A percentile compares a stretch with the other conserved stretches of the same genome.
phyloP scores from a whole-genome alignment of 176 grass and related monocot genomes.

The Raddia guianensis region DNA sequence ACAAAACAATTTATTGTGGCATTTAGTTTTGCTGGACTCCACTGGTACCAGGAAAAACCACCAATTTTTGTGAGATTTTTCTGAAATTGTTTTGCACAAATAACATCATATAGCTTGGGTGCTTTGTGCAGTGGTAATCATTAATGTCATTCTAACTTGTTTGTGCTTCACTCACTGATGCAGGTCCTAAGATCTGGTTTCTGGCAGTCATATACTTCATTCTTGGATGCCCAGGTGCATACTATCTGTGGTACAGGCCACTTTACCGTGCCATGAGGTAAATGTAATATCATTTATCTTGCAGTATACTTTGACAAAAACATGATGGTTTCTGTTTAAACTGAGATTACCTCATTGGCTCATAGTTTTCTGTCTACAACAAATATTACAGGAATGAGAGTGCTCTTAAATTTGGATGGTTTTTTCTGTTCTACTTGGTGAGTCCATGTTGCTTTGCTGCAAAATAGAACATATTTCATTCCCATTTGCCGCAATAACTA shows the following conservation, averaged over 20 bases:
- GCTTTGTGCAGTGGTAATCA: conserved; percentile 11
- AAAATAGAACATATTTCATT: not conserved
- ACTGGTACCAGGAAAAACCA: too few species aligned
- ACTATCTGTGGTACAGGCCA: conserved; percentile 66
- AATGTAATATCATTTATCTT: not conserved
- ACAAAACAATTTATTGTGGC: too few species aligned
- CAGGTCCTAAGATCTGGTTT: conserved; percentile 85
- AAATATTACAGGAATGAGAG: conserved; percentile 65
- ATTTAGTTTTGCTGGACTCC: too few species aligned
- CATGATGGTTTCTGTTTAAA: not conserved
- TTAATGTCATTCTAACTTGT: not conserved
- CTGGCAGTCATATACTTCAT: conserved; percentile 76
- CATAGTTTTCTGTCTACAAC: not conserved
- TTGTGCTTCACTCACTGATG: not conserved
- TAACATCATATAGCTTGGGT: not conserved
- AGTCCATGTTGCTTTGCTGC: conserved; percentile 7
- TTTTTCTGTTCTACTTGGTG: conserved; percentile 76
- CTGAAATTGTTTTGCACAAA: too few species aligned
- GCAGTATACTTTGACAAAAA: not conserved
- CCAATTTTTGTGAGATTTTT: too few species aligned
- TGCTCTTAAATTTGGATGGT: conserved; percentile 74
- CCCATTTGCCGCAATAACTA: not conserved
- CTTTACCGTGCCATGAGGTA: conserved; percentile 84
- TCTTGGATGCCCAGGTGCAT: conserved; percentile 71
- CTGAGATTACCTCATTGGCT: not conserved